These are phyloP conservation scores for Geranomyces variabilis DNA, from an alignment of 192 early-diverging fungal species.

Conservation along the genomic window DNA sequence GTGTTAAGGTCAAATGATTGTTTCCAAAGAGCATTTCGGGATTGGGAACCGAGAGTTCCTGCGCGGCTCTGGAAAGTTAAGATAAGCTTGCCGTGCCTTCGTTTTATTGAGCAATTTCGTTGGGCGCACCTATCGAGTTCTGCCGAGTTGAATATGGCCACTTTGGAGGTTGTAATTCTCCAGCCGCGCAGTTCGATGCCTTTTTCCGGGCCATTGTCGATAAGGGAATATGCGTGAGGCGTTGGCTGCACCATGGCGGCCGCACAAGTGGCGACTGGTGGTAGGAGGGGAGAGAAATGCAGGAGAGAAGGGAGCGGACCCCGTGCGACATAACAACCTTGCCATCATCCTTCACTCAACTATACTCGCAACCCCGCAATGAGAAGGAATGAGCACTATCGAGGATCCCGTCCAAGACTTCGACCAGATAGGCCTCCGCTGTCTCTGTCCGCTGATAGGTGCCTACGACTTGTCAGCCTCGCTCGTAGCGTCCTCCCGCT, in stretches of 20 bases:
- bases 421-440: too few relatives aligned
- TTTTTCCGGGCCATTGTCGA: slow-evolving; percentile 1
- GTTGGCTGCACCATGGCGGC: too few relatives aligned
- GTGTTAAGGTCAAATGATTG: slow-evolving; percentile 70
- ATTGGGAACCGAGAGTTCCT: slow-evolving; percentile 60
- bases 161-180: slow-evolving; percentile 60
- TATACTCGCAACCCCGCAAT: too few relatives aligned
- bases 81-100: not conserved
- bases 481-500: not conserved
- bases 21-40: slow-evolving; percentile 98
- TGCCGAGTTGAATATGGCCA: slow-evolving; percentile 60
- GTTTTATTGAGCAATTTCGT: not conserved
- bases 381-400: too few relatives aligned
- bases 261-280: too few relatives aligned
- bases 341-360: too few relatives aligned
- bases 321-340: too few relatives aligned
- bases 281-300: too few relatives aligned
- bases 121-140: slow-evolving; percentile 54
- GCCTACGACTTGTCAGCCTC: too few relatives aligned
- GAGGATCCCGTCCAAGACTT: too few relatives aligned
- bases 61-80: slow-evolving; percentile 15
- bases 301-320: too few relatives aligned
- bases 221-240: not conserved
- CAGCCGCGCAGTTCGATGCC: slow-evolving; percentile 52
- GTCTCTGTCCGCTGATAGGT: too few relatives aligned